Base-by-base conservation (phyloP, 2,329 filamentous ascomycete genomes). In the Clathrospora elynae region DNA sequence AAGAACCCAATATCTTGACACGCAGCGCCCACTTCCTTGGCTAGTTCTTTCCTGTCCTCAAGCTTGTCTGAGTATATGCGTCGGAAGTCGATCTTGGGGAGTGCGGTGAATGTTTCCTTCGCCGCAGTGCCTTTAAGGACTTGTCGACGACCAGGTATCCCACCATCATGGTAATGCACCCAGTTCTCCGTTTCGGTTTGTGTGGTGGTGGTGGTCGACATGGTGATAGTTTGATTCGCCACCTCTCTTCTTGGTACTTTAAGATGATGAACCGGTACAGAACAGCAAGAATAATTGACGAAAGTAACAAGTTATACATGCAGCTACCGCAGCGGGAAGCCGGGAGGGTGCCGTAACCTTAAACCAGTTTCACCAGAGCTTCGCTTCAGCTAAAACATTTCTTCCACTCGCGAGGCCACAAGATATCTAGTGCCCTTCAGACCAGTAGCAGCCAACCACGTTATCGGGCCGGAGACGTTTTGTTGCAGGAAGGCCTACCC, bases 1-100 rank as follows among this genome's bases (percentile, higher is more conserved):
- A 68, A 67, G 51, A 68, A 68, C 0, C 65, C 65, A 3, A 67
- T 53, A 24, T 66, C 56, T 30, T 60, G 54, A 46, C 64, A 70
- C 2, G 67, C 67, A 12, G 52, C 53, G 5, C 62, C 61, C 2
- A 71, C 61, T 46, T 70, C 61, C 7, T 42, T 49, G 2, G 60
- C 61, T 11, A 68, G 29, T 28, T 55, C 51, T 45, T 61, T 55
- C 4, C 60, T 40, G 22, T 66, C 61, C 2, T 49, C 47, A 1
- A 65, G 16, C 0, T 52, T 32, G 6, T 61, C 34, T 4, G 62
- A 67, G 40, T 62, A 65, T 20, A 66, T 57, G 3, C 62, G 59
- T 6, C 36, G 49, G 17, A 67, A 60, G 35, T 67, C 62, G 16
- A 67, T 65, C 25, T 59, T 64, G 11, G 64, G 62, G 1, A 67